These are phyloP conservation scores for Globisporangium mamillatum DNA, from an alignment of 352 stramenopile species.

Conservation along the genomic window DNA sequence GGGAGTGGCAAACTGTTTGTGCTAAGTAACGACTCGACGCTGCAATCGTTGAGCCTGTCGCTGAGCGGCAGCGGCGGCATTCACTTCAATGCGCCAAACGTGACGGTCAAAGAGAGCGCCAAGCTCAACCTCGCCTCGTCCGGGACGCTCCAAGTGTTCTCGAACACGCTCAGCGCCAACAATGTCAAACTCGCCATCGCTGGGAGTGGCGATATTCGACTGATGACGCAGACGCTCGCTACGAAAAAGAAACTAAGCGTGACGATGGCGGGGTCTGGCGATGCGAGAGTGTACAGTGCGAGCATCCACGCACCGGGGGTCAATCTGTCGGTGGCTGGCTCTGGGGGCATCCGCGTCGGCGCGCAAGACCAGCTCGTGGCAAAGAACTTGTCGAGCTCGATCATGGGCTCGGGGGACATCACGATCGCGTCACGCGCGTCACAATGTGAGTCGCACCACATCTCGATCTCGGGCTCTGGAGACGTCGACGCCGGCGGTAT, in stretches of 20 bases:
- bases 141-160: slow-evolving; percentile 20
- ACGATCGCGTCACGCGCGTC: slow-evolving; percentile 14
- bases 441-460: slow-evolving; percentile 12
- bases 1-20: slow-evolving; percentile 25
- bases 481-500: slow-evolving; percentile 24
- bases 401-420: slow-evolving; percentile 25
- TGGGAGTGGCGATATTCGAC: slow-evolving; percentile 25
- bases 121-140: slow-evolving; percentile 14
- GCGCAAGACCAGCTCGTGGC: slow-evolving; percentile 18
- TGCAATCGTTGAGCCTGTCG: slow-evolving; percentile 23
- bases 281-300: slow-evolving; percentile 6
- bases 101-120: slow-evolving; percentile 13
- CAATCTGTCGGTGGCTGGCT: slow-evolving; percentile 19
- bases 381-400: slow-evolving; percentile 14
- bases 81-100: slow-evolving; percentile 22
- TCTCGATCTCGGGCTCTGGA: slow-evolving; percentile 26
- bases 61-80: slow-evolving; percentile 28
- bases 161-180: slow-evolving; percentile 8
- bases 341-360: slow-evolving; percentile 21
- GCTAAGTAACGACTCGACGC: slow-evolving; percentile 13
- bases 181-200: slow-evolving; percentile 12
- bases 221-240: slow-evolving; percentile 12
- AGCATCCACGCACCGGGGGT: slow-evolving; percentile 11
- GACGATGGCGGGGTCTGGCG: slow-evolving; percentile 18
- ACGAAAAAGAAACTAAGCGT: slow-evolving; percentile 5